phyloP scores from a whole-genome alignment of 2,329 filamentous ascomycete species.

The Eutypa lata region DNA sequence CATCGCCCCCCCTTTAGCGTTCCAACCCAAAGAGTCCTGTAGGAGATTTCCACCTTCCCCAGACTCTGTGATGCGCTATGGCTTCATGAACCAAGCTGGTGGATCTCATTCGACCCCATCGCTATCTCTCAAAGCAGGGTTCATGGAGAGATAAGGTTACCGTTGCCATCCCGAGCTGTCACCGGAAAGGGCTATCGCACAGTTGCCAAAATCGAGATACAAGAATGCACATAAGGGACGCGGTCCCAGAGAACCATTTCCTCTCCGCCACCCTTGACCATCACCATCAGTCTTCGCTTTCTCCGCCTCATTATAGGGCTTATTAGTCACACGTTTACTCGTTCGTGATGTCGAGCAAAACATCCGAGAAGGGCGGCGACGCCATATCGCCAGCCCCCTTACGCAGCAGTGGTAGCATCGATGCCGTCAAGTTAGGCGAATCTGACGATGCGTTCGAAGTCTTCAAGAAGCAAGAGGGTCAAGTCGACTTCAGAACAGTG shows the following conservation, averaged over 20 bases:
- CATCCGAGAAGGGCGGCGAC: constrained; percentile 9
- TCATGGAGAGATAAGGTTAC: neutral
- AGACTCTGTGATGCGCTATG: neutral
- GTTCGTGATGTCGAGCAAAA: neutral
- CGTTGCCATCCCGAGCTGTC: neutral
- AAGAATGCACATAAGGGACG: neutral
- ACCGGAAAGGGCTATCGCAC: neutral
- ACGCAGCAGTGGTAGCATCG: constrained; percentile 18
- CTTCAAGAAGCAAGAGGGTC: constrained; percentile 40
- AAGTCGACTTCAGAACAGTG: constrained; percentile 46
- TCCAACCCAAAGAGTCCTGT: neutral
- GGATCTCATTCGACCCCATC: neutral
- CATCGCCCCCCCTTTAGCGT: neutral
- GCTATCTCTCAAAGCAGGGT: neutral
- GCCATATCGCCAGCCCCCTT: constrained; percentile 15
- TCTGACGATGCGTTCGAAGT: constrained; percentile 35
- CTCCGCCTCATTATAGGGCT: neutral
- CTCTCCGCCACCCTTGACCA: neutral
- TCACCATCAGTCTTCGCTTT: neutral
- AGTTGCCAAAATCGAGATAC: neutral
- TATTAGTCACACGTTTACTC: neutral
- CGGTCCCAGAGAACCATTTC: neutral
- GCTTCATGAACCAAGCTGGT: neutral
- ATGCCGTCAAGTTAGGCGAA: constrained; percentile 19
- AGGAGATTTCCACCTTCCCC: constrained; percentile 1